A percentile compares a stretch with the other conserved stretches of the same genome.
Evolutionary conservation across 345 rosid genomes (phyloP).

Genomic region (Odontarrhena argentea): DNA sequence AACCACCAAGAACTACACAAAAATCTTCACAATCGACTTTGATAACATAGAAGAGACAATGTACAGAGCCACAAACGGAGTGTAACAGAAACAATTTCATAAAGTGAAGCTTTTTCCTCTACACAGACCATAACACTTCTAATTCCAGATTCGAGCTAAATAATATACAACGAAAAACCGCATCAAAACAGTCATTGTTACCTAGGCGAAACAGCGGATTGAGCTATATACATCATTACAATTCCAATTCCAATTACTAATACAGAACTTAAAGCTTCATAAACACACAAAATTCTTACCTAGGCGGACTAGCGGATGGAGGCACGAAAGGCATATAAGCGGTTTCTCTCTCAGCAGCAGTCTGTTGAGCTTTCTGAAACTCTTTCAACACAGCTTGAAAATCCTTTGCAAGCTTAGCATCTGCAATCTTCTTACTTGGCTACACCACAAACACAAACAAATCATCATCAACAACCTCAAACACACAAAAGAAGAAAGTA

Average conservation of each 20-base stretch:
- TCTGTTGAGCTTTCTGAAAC: conserved; percentile 97
- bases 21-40: no score
- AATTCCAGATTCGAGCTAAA: no score
- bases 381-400: conserved; percentile 93
- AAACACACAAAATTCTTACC: conserved; percentile 16
- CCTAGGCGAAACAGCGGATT: no score
- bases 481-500: background rate
- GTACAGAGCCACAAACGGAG: no score
- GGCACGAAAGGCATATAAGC: conserved; percentile 62
- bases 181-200: no score
- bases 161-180: no score
- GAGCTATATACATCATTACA: background rate
- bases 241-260: background rate
- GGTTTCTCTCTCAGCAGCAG: conserved; percentile 93
- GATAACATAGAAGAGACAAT: no score
- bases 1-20: background rate
- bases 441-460: conserved; percentile 40
- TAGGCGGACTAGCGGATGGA: conserved; percentile 43
- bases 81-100: no score
- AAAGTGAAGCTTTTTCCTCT: no score
- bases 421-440: conserved; percentile 91
- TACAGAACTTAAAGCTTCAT: background rate
- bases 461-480: background rate
- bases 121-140: no score
- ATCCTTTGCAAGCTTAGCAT: conserved; percentile 98